Conservation (phyloP, 208 protist genomes). For the Phytomonas serpens region DNA sequence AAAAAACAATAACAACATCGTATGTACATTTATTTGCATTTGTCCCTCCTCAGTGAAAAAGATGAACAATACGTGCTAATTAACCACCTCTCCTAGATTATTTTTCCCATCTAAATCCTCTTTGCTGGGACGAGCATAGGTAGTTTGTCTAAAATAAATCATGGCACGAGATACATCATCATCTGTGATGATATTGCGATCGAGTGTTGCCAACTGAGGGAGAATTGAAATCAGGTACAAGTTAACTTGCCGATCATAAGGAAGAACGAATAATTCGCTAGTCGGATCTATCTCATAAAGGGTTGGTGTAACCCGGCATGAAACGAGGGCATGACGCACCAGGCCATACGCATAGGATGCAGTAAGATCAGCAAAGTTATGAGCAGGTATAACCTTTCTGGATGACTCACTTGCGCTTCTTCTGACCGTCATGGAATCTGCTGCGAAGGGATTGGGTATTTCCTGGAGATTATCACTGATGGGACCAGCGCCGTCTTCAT, state of each 20-base stretch:
- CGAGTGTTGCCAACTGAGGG: slow-evolving; percentile 31
- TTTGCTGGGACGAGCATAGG: not conserved
- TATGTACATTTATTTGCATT: not conserved
- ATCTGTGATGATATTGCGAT: slow-evolving; percentile 18
- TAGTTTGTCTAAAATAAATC: slow-evolving; percentile 10
- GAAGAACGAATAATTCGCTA: slow-evolving; percentile 24
- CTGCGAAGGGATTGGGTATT: not conserved
- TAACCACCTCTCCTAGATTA: not conserved
- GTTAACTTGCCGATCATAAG: slow-evolving; percentile 20
- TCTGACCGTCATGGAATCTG: not conserved
- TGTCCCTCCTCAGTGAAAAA: not conserved
- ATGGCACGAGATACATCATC: slow-evolving; percentile 31
- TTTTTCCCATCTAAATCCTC: not conserved
- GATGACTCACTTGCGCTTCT: not conserved
- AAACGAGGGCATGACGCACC: not conserved
- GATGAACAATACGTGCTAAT: not conserved
- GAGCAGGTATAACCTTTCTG: not conserved
- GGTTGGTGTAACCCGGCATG: not conserved
- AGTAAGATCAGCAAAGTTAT: slow-evolving; percentile 2
- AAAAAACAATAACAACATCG: slow-evolving; percentile 9
- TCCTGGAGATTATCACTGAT: not conserved
- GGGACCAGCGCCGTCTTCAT: not conserved
- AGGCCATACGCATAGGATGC: not conserved
- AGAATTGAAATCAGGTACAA: slow-evolving; percentile 33
- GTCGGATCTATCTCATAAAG: not conserved